Base-by-base conservation (phyloP, 2,329 filamentous ascomycete species). In the Ophiognomonia clavigignenti-juglandacearum region DNA sequence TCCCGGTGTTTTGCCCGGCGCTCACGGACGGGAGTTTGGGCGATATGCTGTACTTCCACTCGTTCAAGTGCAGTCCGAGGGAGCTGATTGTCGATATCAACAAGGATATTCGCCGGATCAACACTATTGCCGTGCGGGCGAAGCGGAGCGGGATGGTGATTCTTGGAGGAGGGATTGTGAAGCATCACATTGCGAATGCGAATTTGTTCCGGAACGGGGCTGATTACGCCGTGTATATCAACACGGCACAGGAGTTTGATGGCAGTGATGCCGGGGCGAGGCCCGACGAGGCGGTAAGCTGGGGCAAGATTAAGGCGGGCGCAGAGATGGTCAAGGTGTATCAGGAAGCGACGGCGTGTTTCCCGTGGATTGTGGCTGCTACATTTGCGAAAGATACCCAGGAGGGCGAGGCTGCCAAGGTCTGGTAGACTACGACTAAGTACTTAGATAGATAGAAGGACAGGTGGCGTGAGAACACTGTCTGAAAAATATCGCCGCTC, bases 31-130 rank as follows among this genome's bases (percentile, higher is more conserved):
- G 93, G 16, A 95, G 88, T 57, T 70, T 98, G 18, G 93, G 93
- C 5, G 93, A 98, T 65, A 98, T 98, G 93, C 75, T 98, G 34
- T 97, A 96, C 69, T 97, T 98, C 66, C 92, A 98, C 70, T 95
- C 91, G 1, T 98, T 90, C 78, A 93, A 92, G 64, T 70, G 88
- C 0, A 91, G 88, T 2, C 92, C 92, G 4, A 71, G 73, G 51
- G 86, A 92, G 65, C 75, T 98, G 35, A 82, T 84, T 47, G 81
- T 96, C 51, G 93, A 97, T 64, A 89, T 97, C 49, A 88, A 96
- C 19, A 87, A 95, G 60, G 93, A 98, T 60, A 93, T 98, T 52
- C 83, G 93, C 18, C 83, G 79, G 52, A 90, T 98, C 66, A 98
- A 98, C 70, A 95, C 88, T 13, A 83, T 97, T 53, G 83, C 92